These are phyloP conservation scores for Ogataea ganodermae DNA, from an alignment of 805 yeast species.

Conservation along the genomic window DNA sequence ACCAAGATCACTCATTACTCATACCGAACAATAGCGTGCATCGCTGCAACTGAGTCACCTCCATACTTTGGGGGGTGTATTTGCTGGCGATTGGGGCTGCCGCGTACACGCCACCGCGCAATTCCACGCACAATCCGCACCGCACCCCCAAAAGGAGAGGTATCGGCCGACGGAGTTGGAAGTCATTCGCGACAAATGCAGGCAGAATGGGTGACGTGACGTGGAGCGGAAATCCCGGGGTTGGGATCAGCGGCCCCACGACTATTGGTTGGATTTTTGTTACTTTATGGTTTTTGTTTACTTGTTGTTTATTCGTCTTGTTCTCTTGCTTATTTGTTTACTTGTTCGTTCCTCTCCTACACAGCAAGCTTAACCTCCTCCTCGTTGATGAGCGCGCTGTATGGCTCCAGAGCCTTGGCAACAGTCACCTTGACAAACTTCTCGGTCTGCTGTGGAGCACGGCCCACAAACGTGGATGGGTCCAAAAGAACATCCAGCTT, in stretches of 20 bases:
- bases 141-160: not conserved
- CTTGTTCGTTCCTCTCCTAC: not conserved
- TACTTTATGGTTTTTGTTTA: too few relatives aligned
- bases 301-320: too few relatives aligned
- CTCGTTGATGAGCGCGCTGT: slow-evolving; percentile 55
- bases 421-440: slow-evolving; percentile 87
- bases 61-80: slow-evolving; percentile 5
- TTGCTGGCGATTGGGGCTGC: not conserved
- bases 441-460: slow-evolving; percentile 98
- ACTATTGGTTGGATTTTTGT: too few relatives aligned
- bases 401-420: slow-evolving; percentile 75
- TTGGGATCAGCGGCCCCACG: not conserved
- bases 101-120: not conserved
- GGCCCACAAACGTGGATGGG: slow-evolving; percentile 94
- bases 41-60: slow-evolving; percentile 12
- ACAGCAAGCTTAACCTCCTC: slow-evolving; percentile 70
- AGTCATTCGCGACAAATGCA: slow-evolving; percentile 7
- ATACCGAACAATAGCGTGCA: not conserved
- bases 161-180: slow-evolving; percentile 9
- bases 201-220: slow-evolving; percentile 6
- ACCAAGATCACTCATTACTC: slow-evolving; percentile 5
- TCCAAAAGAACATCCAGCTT: slow-evolving; percentile 81
- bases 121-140: too few relatives aligned
- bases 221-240: slow-evolving; percentile 7
- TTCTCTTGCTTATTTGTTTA: not conserved